A percentile compares a stretch with the other conserved stretches of the same genome.
Evolutionary conservation across 2,329 filamentous ascomycete genomes (phyloP).

Genomic region (Stenocarpella maydis): DNA sequence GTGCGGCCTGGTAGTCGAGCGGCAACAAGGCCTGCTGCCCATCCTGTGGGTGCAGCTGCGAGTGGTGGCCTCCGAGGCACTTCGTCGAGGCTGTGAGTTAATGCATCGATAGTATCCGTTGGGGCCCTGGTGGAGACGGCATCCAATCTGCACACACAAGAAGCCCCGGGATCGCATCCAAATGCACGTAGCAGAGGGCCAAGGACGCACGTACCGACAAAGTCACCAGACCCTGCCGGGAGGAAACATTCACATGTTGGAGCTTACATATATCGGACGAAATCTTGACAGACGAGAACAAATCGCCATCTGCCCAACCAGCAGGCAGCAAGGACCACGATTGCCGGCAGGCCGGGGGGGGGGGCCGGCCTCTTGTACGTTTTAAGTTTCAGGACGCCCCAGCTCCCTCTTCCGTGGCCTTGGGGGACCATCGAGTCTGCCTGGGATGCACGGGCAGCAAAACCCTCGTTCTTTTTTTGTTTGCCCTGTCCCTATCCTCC

Average conservation of each 20-base stretch:
- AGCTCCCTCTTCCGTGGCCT: neutral
- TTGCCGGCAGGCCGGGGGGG: constrained; percentile 1
- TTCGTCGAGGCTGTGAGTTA: neutral
- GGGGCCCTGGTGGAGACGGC: too few relatives aligned
- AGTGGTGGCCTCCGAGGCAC: too few relatives aligned
- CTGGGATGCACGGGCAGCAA: neutral
- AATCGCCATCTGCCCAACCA: neutral
- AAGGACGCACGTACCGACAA: neutral
- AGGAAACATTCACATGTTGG: neutral
- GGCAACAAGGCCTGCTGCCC: neutral
- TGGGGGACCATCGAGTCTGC: neutral
- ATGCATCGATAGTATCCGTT: neutral
- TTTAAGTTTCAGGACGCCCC: constrained; percentile 1
- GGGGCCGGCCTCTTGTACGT: neutral
- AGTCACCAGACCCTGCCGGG: constrained; percentile 5
- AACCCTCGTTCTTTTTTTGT: neutral
- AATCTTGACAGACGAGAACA: constrained; percentile 2
- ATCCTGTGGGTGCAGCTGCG: neutral
- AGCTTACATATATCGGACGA: constrained; percentile 15
- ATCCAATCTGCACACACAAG: too few relatives aligned
- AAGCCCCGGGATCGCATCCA: too few relatives aligned
- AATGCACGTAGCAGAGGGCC: too few relatives aligned
- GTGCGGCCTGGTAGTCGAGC: neutral
- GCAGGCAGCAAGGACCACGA: constrained; percentile 9
- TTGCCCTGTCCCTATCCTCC: too few relatives aligned